A percentile compares a stretch with the other conserved stretches of the same genome.
These are phyloP conservation scores for Reutealis trisperma DNA, from an alignment of 345 rosid species.

Conservation along the genomic window DNA sequence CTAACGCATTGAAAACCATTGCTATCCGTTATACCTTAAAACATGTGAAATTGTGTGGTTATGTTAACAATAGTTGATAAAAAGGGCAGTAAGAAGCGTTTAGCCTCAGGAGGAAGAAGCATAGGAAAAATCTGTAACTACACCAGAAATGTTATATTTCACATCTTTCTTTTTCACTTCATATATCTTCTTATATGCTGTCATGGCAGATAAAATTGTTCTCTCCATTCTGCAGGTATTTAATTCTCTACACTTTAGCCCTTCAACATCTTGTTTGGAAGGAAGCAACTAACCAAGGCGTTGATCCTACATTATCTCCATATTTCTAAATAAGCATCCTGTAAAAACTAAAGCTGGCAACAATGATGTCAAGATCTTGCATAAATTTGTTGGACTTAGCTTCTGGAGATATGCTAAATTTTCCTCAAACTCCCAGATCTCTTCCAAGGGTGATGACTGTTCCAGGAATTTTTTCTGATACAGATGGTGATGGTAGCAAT, in stretches of 20 bases:
- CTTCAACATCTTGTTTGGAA: slow-evolving; percentile 5
- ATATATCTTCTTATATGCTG: neutral
- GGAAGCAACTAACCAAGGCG: neutral
- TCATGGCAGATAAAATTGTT: neutral
- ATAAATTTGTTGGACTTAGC: slow-evolving; percentile 62
- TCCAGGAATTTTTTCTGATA: slow-evolving; percentile 58
- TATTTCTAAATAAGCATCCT: neutral
- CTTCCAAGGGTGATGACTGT: slow-evolving; percentile 58
- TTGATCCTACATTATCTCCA: neutral
- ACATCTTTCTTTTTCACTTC: neutral
- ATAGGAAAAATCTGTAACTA: slow-evolving; percentile 11
- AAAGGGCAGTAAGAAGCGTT: neutral
- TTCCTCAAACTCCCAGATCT: slow-evolving; percentile 51
- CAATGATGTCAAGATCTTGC: slow-evolving; percentile 68
- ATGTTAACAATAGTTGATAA: neutral
- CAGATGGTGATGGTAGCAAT: slow-evolving; percentile 32
- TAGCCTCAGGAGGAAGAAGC: neutral
- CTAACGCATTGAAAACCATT: neutral
- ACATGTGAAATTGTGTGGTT: neutral
- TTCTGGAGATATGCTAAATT: slow-evolving; percentile 53
- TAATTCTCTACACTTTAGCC: neutral
- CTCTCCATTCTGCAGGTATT: slow-evolving; percentile 15
- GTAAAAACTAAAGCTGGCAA: neutral
- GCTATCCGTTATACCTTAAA: neutral
- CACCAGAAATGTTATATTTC: neutral